Base-by-base conservation (phyloP, 306 rosid species). In the Coriaria nepalensis region DNA sequence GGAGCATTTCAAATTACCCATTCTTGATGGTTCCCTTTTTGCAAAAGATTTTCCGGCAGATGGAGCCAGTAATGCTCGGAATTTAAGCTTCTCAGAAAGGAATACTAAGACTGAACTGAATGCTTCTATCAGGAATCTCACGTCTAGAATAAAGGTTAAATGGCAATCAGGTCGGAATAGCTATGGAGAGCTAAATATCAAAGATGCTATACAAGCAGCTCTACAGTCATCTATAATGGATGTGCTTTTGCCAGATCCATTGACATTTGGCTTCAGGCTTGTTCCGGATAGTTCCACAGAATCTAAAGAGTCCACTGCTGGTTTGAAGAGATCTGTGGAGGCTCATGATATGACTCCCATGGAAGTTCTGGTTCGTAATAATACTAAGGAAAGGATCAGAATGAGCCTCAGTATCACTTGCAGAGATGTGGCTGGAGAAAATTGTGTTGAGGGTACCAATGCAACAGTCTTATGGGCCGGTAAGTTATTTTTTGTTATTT, bases 341-440 rank as follows among this genome's bases (percentile, higher is more conserved):
- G 93, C 95, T 2, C 85, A 75, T 71, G 86, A 79, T 66, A 73
- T 78, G 87, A 85, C 93, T 32, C 78, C 86, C 5, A 73, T 90
- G 82, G 96, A 85, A 62, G 98, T 85, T 50, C 53, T 75, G 56
- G 96, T 85, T 56, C 94, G 94, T 14, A 90, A 90, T 54, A 90
- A 90, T 68, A 81, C 98, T 0, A 90, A 73, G 71, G 98, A 90
- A 59, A 52, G 59, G 69, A 85, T 90, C 68, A 81, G 68, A 67
- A 75, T 85, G 83, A 82, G 65, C 56, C 95, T 90, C 37, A 75
- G 78, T 50, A 72, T 90, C 50, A 72, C 79, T 6, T 82, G 95
- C 69, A 75, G 96, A 68, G 98, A 90, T 66, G 96, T 90, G 40
- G 87, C 98, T 49, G 95, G 98, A 50, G 87, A 85, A 59, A 86